Conservation (phyloP, 352 stramenopile species). For the Elongisporangium undulatum region DNA sequence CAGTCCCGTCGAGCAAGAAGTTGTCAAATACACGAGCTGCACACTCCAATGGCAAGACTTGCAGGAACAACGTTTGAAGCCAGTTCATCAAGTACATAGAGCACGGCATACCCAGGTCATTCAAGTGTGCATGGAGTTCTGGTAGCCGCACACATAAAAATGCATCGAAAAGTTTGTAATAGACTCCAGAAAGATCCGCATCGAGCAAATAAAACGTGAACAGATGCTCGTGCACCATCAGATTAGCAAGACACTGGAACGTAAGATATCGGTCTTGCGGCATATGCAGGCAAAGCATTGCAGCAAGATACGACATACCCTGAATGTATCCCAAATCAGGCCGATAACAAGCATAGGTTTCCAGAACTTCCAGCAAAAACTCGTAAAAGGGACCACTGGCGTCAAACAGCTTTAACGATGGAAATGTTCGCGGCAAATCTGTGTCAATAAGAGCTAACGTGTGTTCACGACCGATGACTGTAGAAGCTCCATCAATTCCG, state of each 20-base stretch:
- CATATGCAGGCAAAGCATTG: constrained; percentile 84
- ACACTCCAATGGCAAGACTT: constrained; percentile 75
- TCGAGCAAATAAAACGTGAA: constrained; percentile 89
- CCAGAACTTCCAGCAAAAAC: constrained; percentile 74
- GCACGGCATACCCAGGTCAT: constrained; percentile 47
- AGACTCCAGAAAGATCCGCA: constrained; percentile 67
- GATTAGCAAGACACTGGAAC: constrained; percentile 85
- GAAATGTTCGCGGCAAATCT: constrained; percentile 83
- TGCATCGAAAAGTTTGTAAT: constrained; percentile 79
- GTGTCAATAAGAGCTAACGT: constrained; percentile 83
- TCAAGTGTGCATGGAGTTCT: constrained; percentile 48
- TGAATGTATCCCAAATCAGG: constrained; percentile 88
- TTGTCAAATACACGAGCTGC: constrained; percentile 77
- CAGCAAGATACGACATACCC: constrained; percentile 87
- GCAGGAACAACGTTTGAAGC: constrained; percentile 84
- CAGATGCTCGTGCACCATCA: constrained; percentile 86
- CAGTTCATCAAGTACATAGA: constrained; percentile 89
- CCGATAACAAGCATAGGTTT: constrained; percentile 84
- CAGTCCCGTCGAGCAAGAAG: constrained; percentile 81
- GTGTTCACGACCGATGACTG: constrained; percentile 56
- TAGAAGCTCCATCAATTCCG: constrained; percentile 12
- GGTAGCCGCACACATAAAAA: constrained; percentile 52
- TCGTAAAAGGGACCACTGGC: constrained; percentile 69
- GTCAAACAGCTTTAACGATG: constrained; percentile 76
- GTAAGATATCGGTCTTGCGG: constrained; percentile 70